Base-by-base conservation (phyloP, 768 basidiomycete genomes). In the Erythrobasidium yunnanense region DNA sequence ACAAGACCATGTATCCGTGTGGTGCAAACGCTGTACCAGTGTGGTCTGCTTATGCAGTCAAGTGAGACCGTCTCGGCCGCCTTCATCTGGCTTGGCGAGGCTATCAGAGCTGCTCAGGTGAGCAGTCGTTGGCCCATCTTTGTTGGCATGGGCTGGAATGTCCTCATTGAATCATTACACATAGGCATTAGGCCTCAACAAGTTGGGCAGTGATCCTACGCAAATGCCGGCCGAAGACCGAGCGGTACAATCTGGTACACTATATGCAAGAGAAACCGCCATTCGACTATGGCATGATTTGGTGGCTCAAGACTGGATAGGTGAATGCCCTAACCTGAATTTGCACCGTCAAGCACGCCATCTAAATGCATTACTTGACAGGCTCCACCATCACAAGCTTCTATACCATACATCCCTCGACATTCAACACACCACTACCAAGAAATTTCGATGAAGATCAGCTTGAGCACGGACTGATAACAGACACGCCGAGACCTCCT, bases 71-170 rank as follows among this genome's bases (percentile, higher is more conserved):
- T 33, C 33, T 45, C 34, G 13, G 57, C 57, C 11, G 57, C 57
- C 13, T 45, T 33, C 18, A 60, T 60, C 18, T 35, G 42, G 42
- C 38, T 60, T 3, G 33, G 17, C 2, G 57, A 60, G 45, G 57
- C 38, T 20, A 38, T 60, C 34, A 46, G 35, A 23, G 57, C 57
- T 60, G 57, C 57, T 22, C 33, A 25, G 23, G 57, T n/a, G n/a
- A n/a, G n/a, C n/a, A n/a, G n/a, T n/a, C n/a, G n/a, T n/a, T n/a
- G n/a, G n/a, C n/a, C n/a, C n/a, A n/a, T n/a, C n/a, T 42, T 11
- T n/a, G 38, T 42, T n/a, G 38, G 38, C 38, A 42, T 42, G 11
- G 38, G 11, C n/a, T 42, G 38, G n/a, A n/a, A n/a, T 42, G n/a
- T 42, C 38, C 11, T n/a, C n/a, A 42, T n/a, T 42, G 38, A 42